A percentile compares a stretch with the other conserved stretches of the same genome.
These are phyloP conservation scores for Ceratobasidium sp. DNA, from an alignment of 1,284 basidiomycete genomes.

Conservation along the genomic window DNA sequence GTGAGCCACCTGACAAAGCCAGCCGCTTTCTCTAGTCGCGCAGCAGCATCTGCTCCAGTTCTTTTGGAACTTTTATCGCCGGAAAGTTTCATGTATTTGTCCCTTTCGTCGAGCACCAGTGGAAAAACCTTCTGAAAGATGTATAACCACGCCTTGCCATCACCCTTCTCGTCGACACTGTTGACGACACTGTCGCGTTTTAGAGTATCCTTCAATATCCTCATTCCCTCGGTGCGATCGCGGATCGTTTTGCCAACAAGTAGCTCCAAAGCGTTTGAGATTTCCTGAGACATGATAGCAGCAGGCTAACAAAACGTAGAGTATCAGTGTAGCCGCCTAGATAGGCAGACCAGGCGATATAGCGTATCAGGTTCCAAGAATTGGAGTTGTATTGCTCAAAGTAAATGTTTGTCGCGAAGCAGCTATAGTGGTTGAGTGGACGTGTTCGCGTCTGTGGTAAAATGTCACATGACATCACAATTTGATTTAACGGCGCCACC, in stretches of 20 bases:
- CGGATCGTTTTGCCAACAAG: constrained; percentile 42
- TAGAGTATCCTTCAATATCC: constrained; percentile 70
- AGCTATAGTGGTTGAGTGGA: too few species aligned
- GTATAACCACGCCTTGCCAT: constrained; percentile 72
- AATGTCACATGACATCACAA: too few species aligned
- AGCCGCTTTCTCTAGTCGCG: constrained; percentile 74
- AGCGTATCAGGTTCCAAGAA: too few species aligned
- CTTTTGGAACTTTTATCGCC: constrained; percentile 54
- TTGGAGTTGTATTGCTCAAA: too few species aligned
- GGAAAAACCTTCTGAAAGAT: constrained; percentile 82
- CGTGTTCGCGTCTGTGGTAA: too few species aligned
- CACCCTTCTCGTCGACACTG: constrained; percentile 66
- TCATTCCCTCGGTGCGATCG: constrained; percentile 39
- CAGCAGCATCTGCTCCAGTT: constrained; percentile 62
- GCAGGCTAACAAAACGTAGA: background rate
- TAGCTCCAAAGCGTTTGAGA: constrained; percentile 36
- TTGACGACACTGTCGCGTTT: constrained; percentile 66
- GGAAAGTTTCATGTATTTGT: constrained; percentile 66
- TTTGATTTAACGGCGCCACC: too few species aligned
- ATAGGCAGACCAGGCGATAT: too few species aligned
- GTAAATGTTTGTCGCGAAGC: too few species aligned
- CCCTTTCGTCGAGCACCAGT: constrained; percentile 74
- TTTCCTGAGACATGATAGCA: constrained; percentile 29
- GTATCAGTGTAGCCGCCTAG: too few species aligned
- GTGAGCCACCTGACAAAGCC: constrained; percentile 78